phyloP scores from a whole-genome alignment of 2,329 filamentous ascomycete genomes.

The Hirsutella thompsonii region DNA sequence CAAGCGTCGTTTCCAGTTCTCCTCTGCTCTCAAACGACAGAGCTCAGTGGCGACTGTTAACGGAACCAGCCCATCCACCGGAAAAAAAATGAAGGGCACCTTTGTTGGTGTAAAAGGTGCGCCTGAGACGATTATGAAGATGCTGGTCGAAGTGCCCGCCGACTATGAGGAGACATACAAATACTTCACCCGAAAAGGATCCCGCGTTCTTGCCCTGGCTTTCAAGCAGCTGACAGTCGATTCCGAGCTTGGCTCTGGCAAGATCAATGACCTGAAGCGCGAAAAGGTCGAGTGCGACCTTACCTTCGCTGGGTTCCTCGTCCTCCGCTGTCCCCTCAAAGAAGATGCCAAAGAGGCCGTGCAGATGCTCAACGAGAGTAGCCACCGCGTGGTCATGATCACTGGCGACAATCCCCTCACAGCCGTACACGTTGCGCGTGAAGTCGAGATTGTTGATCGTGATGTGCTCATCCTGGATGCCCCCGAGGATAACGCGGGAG shows the following conservation, averaged over 20 bases:
- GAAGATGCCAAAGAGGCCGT: constrained; percentile 91
- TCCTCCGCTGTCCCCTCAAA: constrained; percentile 90
- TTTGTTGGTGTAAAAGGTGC: constrained; percentile 96
- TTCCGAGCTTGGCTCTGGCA: constrained; percentile 66
- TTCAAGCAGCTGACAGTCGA: constrained; percentile 85
- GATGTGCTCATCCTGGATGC: constrained; percentile 91
- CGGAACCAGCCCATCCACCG: constrained; percentile 56
- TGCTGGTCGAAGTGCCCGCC: constrained; percentile 69
- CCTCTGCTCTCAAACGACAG: constrained; percentile 88
- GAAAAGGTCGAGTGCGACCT: constrained; percentile 80
- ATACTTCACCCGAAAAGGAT: constrained; percentile 92
- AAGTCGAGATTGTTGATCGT: constrained; percentile 95
- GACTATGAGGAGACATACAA: constrained; percentile 98
- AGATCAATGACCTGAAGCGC: constrained; percentile 87
- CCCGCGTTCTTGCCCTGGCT: constrained; percentile 81
- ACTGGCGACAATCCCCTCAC: constrained; percentile 97
- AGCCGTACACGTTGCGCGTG: constrained; percentile 84
- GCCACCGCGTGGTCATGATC: constrained; percentile 97
- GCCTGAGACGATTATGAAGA: constrained; percentile 90
- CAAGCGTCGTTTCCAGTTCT: constrained; percentile 96
- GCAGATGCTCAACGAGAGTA: constrained; percentile 96
- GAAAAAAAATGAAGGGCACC: constrained; percentile 67
- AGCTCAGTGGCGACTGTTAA: constrained; percentile 83
- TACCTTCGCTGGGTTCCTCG: constrained; percentile 86
- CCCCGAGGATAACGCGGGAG: constrained; percentile 75